phyloP scores from a whole-genome alignment of 2,329 filamentous ascomycete species.

The Stagonosporopsis cucurbitacearum region DNA sequence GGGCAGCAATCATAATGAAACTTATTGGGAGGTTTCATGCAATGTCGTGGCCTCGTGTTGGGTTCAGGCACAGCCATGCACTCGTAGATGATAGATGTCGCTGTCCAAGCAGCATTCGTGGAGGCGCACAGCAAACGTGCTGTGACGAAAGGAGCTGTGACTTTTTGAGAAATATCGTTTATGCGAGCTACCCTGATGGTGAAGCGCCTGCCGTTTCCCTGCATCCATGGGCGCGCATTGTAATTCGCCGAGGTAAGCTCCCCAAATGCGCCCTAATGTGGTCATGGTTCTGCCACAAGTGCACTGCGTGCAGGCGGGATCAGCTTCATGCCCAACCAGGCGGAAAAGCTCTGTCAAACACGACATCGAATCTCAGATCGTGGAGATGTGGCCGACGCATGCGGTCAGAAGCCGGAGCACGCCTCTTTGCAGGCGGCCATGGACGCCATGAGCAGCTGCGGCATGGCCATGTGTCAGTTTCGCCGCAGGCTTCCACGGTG shows the following conservation, averaged over 20 bases:
- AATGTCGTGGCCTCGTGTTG: conserved; percentile 19
- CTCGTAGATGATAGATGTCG: conserved; percentile 8
- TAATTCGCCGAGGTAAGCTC: conserved; percentile 39
- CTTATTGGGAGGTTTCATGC: conserved; percentile 8
- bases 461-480: conserved; percentile 21
- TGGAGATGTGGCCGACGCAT: conserved; percentile 29
- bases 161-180: conserved; percentile 33
- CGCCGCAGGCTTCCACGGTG: conserved; percentile 21
- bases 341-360: conserved; percentile 23
- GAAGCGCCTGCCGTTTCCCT: conserved; percentile 40
- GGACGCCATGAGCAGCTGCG: conserved; percentile 3
- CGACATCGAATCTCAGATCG: conserved; percentile 32
- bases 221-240: conserved; percentile 28
- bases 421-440: conserved; percentile 1
- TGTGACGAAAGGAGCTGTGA: conserved; percentile 22
- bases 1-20: too few species aligned
- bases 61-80: conserved; percentile 27
- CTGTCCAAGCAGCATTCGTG: conserved; percentile 5
- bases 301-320: conserved; percentile 28
- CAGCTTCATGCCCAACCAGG: conserved; percentile 30
- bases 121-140: conserved; percentile 15
- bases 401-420: conserved; percentile 15
- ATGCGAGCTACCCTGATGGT: conserved; percentile 35
- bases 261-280: conserved; percentile 27
- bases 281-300: conserved; percentile 27